These are phyloP conservation scores for Acanthamoeba culbertsoni DNA, from an alignment of 208 protist species.

Conservation along the genomic window DNA sequence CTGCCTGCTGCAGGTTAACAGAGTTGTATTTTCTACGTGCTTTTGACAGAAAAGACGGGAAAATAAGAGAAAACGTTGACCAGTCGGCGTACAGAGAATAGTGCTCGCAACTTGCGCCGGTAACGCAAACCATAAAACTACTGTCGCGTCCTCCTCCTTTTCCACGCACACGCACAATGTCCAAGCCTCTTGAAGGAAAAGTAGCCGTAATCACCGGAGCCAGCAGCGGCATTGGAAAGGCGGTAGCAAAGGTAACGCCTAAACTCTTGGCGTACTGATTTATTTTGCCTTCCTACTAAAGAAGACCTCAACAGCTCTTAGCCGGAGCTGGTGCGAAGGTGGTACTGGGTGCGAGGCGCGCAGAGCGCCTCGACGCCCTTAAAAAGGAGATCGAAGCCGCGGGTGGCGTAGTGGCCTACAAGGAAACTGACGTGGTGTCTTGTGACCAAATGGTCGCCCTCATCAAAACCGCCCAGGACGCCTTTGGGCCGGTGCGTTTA, in stretches of 20 bases:
- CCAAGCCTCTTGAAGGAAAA: background rate
- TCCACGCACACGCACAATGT: background rate
- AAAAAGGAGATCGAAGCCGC: conserved; percentile 11
- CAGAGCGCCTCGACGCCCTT: background rate
- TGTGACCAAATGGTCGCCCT: background rate
- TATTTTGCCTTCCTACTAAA: too few relatives aligned
- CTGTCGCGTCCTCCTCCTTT: too few relatives aligned
- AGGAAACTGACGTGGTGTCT: background rate
- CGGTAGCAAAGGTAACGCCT: background rate
- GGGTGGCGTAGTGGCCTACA: background rate
- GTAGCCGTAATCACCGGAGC: conserved; percentile 6
- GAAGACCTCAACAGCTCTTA: too few relatives aligned
- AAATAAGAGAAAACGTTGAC: too few relatives aligned
- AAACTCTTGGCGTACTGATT: too few relatives aligned
- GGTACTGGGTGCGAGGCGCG: background rate
- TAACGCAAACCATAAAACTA: too few relatives aligned
- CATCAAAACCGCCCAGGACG: background rate
- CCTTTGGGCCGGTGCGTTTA: background rate
- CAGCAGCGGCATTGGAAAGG: conserved; percentile 11
- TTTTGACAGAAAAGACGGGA: too few relatives aligned
- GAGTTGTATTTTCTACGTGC: too few relatives aligned
- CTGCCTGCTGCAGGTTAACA: too few relatives aligned
- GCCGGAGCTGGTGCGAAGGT: conserved; percentile 6
- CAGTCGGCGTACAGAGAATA: too few relatives aligned
- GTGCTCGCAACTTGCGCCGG: too few relatives aligned